Evolutionary conservation across 2,329 filamentous ascomycete genomes (phyloP).

Genomic region (Alternaria sp.): DNA sequence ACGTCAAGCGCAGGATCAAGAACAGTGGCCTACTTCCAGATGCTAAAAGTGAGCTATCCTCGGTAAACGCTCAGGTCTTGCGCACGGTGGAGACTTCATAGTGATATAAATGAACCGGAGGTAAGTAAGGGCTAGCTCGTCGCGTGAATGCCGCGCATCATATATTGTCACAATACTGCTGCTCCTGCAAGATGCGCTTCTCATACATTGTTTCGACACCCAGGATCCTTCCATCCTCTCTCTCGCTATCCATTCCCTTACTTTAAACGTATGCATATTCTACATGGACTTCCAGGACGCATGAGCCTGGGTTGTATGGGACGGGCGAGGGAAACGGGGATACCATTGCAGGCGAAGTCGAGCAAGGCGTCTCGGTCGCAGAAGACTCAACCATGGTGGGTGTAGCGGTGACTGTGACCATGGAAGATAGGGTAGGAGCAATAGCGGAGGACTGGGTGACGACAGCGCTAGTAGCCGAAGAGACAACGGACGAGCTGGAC

Average conservation of each 20-base stretch:
- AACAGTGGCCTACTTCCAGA: no score
- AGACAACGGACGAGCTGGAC: constrained; percentile 20
- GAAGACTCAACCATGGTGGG: constrained; percentile 2
- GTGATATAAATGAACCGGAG: no score
- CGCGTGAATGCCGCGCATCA: background rate
- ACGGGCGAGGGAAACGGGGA: constrained; percentile 18
- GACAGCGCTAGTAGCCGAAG: constrained; percentile 27
- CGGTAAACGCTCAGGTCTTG: no score
- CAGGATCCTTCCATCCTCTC: no score
- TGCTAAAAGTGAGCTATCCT: no score
- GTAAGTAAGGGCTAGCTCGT: background rate
- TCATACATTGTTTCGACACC: background rate
- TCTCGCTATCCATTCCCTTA: no score
- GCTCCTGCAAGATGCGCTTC: background rate
- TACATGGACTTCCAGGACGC: constrained; percentile 17
- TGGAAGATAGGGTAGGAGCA: constrained; percentile 21
- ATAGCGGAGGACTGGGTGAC: constrained; percentile 24
- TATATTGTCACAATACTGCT: background rate
- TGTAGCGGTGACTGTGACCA: background rate
- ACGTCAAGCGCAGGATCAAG: background rate
- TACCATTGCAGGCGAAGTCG: constrained; percentile 19
- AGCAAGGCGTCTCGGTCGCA: constrained; percentile 14
- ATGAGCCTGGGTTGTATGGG: constrained; percentile 17
- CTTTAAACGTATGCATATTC: constrained; percentile 16
- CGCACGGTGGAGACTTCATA: no score